These are phyloP conservation scores for Sporothrix sp. DNA, from an alignment of 2,329 filamentous ascomycete genomes.

Conservation along the genomic window DNA sequence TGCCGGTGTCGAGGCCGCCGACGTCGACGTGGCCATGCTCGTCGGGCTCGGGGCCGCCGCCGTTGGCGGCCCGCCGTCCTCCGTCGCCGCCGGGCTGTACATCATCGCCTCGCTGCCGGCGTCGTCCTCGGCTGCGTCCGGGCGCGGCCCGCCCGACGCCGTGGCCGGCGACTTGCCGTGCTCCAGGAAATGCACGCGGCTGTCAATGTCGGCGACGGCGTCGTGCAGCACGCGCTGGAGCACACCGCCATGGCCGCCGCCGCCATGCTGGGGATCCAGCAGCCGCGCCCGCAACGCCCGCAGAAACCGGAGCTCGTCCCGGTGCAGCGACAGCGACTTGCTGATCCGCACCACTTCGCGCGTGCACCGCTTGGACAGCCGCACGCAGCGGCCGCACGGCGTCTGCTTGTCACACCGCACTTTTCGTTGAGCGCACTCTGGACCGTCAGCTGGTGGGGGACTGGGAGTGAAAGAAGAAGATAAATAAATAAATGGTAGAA, in stretches of 20 bases:
- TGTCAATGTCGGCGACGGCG: slow-evolving; percentile 11
- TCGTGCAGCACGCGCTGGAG: no score
- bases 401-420: slow-evolving; percentile 15
- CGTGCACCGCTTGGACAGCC: slow-evolving; percentile 11
- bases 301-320: slow-evolving; percentile 13
- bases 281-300: slow-evolving; percentile 3
- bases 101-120: not conserved
- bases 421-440: slow-evolving; percentile 14
- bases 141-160: not conserved
- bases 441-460: no score
- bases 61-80: not conserved
- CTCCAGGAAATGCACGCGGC: slow-evolving; percentile 11
- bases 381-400: slow-evolving; percentile 13
- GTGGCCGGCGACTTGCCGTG: slow-evolving; percentile 3
- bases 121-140: not conserved
- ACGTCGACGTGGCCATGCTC: not conserved
- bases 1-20: not conserved
- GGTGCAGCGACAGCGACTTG: slow-evolving; percentile 14
- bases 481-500: no score
- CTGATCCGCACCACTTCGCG: slow-evolving; percentile 15
- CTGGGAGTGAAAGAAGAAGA: no score
- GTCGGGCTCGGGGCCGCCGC: not conserved
- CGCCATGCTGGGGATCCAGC: no score
- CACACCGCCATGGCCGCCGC: no score
- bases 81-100: not conserved